Evolutionary conservation across 208 protist genomes (phyloP).

Genomic region (Trichomonas gallinae): DNA sequence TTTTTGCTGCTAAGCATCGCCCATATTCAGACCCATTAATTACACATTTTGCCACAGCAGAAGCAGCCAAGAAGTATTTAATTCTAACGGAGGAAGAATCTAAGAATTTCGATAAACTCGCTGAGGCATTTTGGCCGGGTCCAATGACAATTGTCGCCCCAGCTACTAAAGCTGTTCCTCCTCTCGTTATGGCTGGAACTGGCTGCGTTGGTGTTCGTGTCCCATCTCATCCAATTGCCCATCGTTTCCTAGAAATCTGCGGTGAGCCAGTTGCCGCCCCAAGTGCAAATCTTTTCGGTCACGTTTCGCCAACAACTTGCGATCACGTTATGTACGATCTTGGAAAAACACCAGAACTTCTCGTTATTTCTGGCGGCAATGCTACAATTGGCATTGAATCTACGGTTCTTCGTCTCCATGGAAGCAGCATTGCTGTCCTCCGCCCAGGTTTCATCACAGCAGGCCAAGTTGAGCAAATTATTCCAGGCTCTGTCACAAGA

Average conservation of each 20-base stretch:
- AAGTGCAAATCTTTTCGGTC: conserved; percentile 39
- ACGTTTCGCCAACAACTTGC: conserved; percentile 34
- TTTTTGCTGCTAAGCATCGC: conserved; percentile 78
- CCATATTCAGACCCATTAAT: conserved; percentile 81
- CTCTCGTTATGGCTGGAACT: conserved; percentile 35
- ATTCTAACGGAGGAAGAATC: not conserved
- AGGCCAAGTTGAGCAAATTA: not conserved
- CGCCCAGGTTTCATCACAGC: not conserved
- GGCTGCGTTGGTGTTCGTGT: conserved; percentile 38
- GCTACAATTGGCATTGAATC: conserved; percentile 21
- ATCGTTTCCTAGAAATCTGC: not conserved
- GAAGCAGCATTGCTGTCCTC: not conserved
- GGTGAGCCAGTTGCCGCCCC: conserved; percentile 41
- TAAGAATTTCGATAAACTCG: conserved; percentile 21
- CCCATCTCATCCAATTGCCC: conserved; percentile 34
- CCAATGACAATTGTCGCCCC: conserved; percentile 43
- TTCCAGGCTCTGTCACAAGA: not conserved
- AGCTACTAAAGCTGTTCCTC: conserved; percentile 23
- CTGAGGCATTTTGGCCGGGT: conserved; percentile 40
- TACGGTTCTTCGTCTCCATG: not conserved
- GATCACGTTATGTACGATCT: conserved; percentile 33
- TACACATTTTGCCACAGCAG: conserved; percentile 60
- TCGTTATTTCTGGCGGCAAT: not conserved
- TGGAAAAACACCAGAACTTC: not conserved
- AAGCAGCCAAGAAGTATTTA: not conserved